Evolutionary conservation across 2,329 filamentous ascomycete genomes (phyloP), one percentile per base, ranked within the genome.

Genomic region (Ophiostoma himal-ulmi): DNA sequence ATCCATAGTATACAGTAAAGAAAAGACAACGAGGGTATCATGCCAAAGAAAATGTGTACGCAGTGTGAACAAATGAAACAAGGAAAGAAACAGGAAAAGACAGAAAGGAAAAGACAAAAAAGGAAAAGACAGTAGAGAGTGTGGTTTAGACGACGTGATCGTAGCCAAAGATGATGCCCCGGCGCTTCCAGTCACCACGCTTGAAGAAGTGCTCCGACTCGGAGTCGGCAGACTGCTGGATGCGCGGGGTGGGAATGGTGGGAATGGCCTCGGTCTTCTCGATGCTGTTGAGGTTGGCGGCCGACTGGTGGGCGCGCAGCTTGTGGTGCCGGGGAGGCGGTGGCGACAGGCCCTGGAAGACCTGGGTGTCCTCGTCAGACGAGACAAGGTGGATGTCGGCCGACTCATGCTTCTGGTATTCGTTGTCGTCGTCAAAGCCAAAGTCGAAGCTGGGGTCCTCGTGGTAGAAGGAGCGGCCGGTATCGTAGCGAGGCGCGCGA

Each of bases 171-270:
- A 79, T 75, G 54, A 80, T 78, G 30, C 77, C 78, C 5, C 77
- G 72, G 26, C 78, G 74, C 76, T 80, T 80, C 78, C 78, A 80
- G 68, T 75, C 77, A 68, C 78, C 78, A 1, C 78, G 75, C 73
- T 77, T 77, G 20, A 79, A 72, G 54, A 75, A 78, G 44, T 75
- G 73, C 37, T 77, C 76, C 6, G 75, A 71, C 30, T 75, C 75
- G 34, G 72, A 73, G 13, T 70, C 64, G 17, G 70, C 57, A 7
- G 52, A 57, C 8, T 64, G 39, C 22, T n/a, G 67, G 48, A 68
- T 62, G 65, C 48, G 67, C 57, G 68, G 71, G 48, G 54, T 71
- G 4, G 72, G 41, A 14, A 17, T 39, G 14, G 70, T 62, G 48
- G 72, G 69, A 20, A 36, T 20, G 5, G 14, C 34, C 62, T n/a